Evolutionary conservation across 2,329 filamentous ascomycete species (phyloP), one percentile per base, ranked within the genome.

Genomic region (Pezicula carpinea): DNA sequence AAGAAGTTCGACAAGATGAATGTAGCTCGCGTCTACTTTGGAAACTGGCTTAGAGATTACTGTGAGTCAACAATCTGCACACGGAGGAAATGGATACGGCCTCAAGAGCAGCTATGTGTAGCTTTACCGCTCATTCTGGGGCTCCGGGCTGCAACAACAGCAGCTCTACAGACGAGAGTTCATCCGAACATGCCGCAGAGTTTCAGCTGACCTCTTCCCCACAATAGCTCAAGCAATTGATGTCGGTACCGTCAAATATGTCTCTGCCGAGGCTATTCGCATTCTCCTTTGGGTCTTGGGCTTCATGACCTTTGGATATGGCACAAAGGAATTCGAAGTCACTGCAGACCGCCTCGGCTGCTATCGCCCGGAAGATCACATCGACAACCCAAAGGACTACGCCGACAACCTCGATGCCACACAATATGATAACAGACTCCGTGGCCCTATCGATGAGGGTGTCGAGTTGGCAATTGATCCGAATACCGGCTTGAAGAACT

Each of bases 21-120:
- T 63, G 87, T 96, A 53, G 87, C 91, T 54, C 82, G 90, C 51
- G 87, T 95, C 53, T 96, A 96, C 73, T 96, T 96, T 71, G 91
- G 91, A 54, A 96, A 96, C 73, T 96, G 91, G 91, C 80, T 96
- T 29, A 81, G 82, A 47, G 91, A 96, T 69, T 96, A 96, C 69
- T 93, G 62, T 64, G 44, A 47, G 59, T 49, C 13, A 11, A 29
- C 26, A 6, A n/a, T 10, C 15, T 29, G 26, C 17, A 29, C 6
- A 29, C 13, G 26, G 26, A 10, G 26, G 13, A 29, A 11, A 10
- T 8, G 13, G 26, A 13, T 29, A 8, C 8, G 26, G 26, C 26
- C 5, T 10, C 3, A 11, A 29, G 26, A 29, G 26, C 5, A 29
- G 26, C 26, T 31, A 17, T 14, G 5, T 18, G 7, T 26, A 29